Percentiles rank a stretch among this genome's conserved stretches.
These are phyloP conservation scores for Tanacetum coccineum DNA, from an alignment of 129 eudicot genomes.

Conservation along the genomic window DNA sequence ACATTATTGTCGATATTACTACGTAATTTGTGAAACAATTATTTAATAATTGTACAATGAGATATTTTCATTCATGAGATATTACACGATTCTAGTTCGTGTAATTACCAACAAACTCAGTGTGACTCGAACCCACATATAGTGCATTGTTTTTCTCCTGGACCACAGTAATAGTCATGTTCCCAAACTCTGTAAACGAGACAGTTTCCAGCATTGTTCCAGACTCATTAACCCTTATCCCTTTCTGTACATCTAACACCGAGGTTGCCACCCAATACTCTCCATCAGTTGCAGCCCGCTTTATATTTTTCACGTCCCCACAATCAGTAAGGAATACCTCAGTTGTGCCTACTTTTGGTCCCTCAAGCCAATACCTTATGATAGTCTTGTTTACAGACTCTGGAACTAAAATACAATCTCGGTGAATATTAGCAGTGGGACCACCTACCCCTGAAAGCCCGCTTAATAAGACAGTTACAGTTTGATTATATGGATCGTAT, in stretches of 20 bases:
- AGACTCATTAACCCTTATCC: slow-evolving; percentile 1
- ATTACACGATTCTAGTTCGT: not conserved
- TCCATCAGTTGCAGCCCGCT: slow-evolving; percentile 19
- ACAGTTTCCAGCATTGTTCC: not conserved
- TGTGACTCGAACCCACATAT: not conserved
- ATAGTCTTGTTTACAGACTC: slow-evolving; percentile 16
- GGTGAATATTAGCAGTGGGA: slow-evolving; percentile 21
- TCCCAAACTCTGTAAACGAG: not conserved
- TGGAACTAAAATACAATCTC: slow-evolving; percentile 24
- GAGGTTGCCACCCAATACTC: slow-evolving; percentile 29
- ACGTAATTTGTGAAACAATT: too few species aligned
- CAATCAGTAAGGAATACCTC: slow-evolving; percentile 18
- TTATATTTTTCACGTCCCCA: slow-evolving; percentile 25
- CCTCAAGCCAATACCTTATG: slow-evolving; percentile 29
- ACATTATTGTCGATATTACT: too few species aligned
- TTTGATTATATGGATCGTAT: slow-evolving; percentile 17
- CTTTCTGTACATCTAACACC: not conserved
- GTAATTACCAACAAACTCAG: not conserved
- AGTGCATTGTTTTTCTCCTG: not conserved
- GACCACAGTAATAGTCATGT: not conserved
- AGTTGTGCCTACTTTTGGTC: slow-evolving; percentile 18
- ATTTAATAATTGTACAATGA: too few species aligned
- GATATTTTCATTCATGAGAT: too few species aligned
- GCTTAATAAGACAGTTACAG: slow-evolving; percentile 14
- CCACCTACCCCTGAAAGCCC: slow-evolving; percentile 30